Conservation (phyloP, 163 green algal species). For the Coccomyxa subellipsoidea region DNA sequence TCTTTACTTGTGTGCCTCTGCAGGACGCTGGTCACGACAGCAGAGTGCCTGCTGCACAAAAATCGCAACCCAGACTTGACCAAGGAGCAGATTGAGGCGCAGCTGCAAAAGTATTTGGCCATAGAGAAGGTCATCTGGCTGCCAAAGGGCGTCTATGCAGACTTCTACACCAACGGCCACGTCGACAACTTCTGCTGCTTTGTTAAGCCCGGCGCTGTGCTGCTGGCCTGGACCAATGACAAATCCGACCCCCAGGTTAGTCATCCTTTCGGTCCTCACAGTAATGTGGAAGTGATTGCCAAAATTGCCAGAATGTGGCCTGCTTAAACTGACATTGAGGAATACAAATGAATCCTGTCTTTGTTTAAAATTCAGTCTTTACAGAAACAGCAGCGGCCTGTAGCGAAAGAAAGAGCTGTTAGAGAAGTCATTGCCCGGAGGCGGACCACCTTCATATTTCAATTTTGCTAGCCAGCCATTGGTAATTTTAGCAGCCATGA, state of each 20-base stretch:
- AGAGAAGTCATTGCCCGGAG: no score
- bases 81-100: constrained; percentile 63
- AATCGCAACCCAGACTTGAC: constrained; percentile 74
- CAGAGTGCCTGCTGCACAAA: constrained; percentile 78
- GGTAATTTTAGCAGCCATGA: no score
- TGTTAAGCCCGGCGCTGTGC: constrained; percentile 54
- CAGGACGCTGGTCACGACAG: constrained; percentile 78
- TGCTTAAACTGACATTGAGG: no score
- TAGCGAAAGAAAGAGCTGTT: background rate
- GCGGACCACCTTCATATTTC: no score
- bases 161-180: constrained; percentile 60
- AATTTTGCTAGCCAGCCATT: no score
- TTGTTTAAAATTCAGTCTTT: no score
- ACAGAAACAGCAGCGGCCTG: background rate
- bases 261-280: background rate
- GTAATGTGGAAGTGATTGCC: background rate
- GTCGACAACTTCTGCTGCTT: constrained; percentile 86
- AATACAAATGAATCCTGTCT: no score
- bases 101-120: constrained; percentile 57
- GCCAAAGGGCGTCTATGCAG: constrained; percentile 21
- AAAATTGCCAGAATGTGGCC: no score
- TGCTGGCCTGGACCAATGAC: constrained; percentile 81
- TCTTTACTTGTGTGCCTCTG: background rate
- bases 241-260: constrained; percentile 56
- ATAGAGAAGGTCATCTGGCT: constrained; percentile 51